phyloP scores from a whole-genome alignment of 805 yeast genomes.

The Suhomyces vadensis region DNA sequence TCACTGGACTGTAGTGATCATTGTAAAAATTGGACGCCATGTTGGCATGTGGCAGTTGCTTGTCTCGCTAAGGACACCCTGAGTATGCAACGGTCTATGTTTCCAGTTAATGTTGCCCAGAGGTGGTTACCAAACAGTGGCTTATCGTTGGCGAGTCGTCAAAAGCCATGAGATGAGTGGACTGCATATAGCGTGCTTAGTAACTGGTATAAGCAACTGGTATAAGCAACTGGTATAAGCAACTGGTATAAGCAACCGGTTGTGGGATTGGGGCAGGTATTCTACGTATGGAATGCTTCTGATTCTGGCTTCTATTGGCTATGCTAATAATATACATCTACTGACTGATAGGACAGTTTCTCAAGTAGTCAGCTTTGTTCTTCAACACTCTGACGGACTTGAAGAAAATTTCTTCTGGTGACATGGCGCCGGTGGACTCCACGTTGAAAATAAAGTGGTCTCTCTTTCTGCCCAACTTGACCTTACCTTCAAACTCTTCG shows the following conservation, averaged over 20 bases:
- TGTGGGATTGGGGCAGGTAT: neutral
- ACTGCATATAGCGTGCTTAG: neutral
- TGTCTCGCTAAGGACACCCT: no score
- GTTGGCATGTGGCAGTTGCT: neutral
- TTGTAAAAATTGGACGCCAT: conserved; percentile 13
- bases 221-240: no score
- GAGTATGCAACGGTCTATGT: no score
- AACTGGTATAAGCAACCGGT: no score
- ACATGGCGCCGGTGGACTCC: conserved; percentile 95
- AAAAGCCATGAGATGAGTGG: conserved; percentile 1
- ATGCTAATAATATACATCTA: conserved; percentile 18
- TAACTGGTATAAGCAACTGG: no score
- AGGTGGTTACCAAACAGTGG: neutral
- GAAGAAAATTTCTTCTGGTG: conserved; percentile 93
- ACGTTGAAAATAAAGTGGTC: conserved; percentile 93
- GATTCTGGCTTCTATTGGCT: neutral
- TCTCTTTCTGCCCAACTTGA: conserved; percentile 85
- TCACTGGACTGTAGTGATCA: conserved; percentile 13
- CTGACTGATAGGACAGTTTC: conserved; percentile 74
- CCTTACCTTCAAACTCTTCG: conserved; percentile 84
- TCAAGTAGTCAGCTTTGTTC: conserved; percentile 78
- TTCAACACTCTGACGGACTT: conserved; percentile 84
- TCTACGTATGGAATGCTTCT: neutral
- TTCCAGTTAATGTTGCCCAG: neutral
- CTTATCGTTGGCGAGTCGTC: neutral